Base-by-base conservation (phyloP, 257 asterid genomes). In the Osmanthus fragrans region DNA sequence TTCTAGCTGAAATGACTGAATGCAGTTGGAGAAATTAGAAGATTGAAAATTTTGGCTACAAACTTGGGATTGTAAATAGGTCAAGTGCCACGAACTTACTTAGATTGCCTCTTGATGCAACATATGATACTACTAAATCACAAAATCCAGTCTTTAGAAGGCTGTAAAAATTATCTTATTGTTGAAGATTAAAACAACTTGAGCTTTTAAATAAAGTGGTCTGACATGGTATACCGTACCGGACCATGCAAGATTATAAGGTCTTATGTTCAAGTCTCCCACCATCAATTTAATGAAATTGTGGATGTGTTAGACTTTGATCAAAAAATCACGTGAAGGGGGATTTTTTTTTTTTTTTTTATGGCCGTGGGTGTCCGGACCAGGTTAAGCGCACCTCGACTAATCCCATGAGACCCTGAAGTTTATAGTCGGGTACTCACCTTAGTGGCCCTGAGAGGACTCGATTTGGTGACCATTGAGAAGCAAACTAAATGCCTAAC, bases 1-100 rank as follows among this genome's bases (percentile, higher is more conserved):
- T 51, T 75, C 66, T 40, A 74, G 82, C 34, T 63, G 56, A 71
- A 73, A 71, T 79, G 67, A 65, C 36, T 8, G 72, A 73, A 68
- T 63, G 73, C 32, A 72, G 69, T 69, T 70, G 19, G 73, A 65
- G 79, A 76, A 73, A 63, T 64, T 56, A 68, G 34, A 72, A 56
- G 40, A 25, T 33, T 37, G 69, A 74, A 34, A 71, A 36, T 21
- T 49, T 33, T 9, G 51, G 70, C 69, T 29, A 56, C 72, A 47
- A 67, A 60, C 15, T 36, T 65, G 60, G 67, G 80, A 1, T 49
- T 37, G 65, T 29, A 75, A 39, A 49, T 49, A 68, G 47, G 67
- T 25, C 21, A 63, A 73, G 39, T 49, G 75, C 25, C 73, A 68
- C 30, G 19, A 63, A 19, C 72, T 36, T 56, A 80, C 40, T 13